A percentile compares a stretch with the other conserved stretches of the same genome.
Conservation (phyloP, 805 yeast species). For the Teunomyces kruisii region DNA sequence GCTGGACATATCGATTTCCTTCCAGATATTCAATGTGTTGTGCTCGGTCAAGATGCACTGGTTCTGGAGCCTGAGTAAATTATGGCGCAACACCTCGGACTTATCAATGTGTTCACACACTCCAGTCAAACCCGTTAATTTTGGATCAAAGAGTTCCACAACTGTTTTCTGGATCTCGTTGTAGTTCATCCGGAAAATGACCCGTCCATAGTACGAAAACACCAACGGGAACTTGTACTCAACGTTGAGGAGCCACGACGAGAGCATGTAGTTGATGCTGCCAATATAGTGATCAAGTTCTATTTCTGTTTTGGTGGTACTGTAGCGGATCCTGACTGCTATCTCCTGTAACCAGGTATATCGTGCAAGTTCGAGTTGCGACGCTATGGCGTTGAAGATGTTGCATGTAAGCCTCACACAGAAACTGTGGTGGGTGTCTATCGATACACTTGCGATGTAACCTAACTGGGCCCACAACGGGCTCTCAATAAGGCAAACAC, state of each 20-base stretch:
- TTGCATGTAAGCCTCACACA: conserved; percentile 7
- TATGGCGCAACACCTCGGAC: conserved; percentile 2
- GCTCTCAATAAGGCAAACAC: background rate
- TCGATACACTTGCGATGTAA: background rate
- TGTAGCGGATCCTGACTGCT: background rate
- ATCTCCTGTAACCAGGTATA: background rate
- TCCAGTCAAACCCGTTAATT: background rate
- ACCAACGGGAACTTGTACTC: conserved; percentile 23
- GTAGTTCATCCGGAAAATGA: conserved; percentile 17
- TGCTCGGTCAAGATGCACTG: conserved; percentile 8
- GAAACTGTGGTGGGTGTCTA: background rate
- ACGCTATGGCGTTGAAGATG: conserved; percentile 7
- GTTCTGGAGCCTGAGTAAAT: conserved; percentile 11
- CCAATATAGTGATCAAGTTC: background rate
- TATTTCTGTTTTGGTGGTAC: background rate
- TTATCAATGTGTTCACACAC: background rate
- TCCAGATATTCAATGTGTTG: conserved; percentile 9
- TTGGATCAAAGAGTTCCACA: conserved; percentile 9
- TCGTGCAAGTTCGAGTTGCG: background rate
- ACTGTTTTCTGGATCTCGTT: conserved; percentile 8
- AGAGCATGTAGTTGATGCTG: conserved; percentile 17
- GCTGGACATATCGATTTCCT: conserved; percentile 4
- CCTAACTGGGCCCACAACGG: background rate
- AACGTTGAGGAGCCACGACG: conserved; percentile 19
- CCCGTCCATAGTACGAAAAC: conserved; percentile 24